Conservation (phyloP, 2,329 filamentous ascomycete genomes). For the Pyricularia sp. region DNA sequence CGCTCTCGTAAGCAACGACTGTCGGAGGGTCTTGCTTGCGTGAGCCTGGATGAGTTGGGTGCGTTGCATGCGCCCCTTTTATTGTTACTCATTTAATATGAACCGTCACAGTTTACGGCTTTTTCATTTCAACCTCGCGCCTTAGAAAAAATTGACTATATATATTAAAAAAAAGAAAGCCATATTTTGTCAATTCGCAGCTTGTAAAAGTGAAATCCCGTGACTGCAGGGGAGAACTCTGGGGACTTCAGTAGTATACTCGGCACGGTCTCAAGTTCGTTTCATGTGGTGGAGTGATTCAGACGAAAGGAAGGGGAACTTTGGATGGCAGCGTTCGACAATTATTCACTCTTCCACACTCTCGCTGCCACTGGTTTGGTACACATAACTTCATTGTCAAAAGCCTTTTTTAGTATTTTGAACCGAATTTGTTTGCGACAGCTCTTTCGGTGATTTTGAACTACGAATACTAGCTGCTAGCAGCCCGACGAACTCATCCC, state of each 20-base stretch:
- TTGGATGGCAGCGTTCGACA: background rate
- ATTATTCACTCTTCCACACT: background rate
- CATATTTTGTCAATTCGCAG: background rate
- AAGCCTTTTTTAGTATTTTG: background rate
- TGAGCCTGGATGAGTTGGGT: background rate
- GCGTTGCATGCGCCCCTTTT: background rate
- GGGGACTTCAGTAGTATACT: background rate
- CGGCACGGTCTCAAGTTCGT: slow-evolving; percentile 13
- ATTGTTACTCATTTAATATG: background rate
- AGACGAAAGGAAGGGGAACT: background rate
- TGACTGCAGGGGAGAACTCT: background rate
- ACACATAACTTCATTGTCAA: background rate
- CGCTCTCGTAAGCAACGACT: background rate
- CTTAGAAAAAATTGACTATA: background rate
- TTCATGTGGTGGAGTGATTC: slow-evolving; percentile 9
- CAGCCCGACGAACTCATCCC: background rate
- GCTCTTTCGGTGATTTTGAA: background rate
- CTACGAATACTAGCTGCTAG: background rate
- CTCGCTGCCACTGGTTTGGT: background rate
- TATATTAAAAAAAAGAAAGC: background rate
- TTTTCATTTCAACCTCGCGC: background rate
- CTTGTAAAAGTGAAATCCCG: background rate
- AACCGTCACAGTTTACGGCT: background rate
- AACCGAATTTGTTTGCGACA: background rate
- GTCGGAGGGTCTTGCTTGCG: background rate